phyloP scores from a whole-genome alignment of 2,329 filamentous ascomycete genomes.

The Cryphonectria japonica region DNA sequence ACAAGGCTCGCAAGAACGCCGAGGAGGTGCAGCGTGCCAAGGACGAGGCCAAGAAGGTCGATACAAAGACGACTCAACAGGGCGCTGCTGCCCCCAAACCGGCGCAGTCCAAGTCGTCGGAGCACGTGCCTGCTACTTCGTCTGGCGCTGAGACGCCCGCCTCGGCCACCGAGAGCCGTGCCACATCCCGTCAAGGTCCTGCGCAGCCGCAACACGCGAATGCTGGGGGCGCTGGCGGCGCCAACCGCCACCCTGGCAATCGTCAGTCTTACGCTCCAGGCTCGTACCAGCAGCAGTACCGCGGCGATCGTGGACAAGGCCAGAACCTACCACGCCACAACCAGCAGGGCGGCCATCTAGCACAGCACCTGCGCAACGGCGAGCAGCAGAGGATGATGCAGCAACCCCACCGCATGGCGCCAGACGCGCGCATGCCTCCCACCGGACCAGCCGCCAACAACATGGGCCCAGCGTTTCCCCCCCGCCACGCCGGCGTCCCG shows the following conservation, averaged over 20 bases:
- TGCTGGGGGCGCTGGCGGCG: constrained; percentile 32
- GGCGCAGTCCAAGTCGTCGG: constrained; percentile 45
- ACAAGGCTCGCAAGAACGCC: constrained; percentile 79
- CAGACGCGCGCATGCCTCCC: constrained; percentile 72
- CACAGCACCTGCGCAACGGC: constrained; percentile 47
- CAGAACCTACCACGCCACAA: constrained; percentile 37
- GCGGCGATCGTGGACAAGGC: constrained; percentile 49
- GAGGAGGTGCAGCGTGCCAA: constrained; percentile 55
- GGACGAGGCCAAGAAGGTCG: constrained; percentile 41
- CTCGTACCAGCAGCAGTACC: constrained; percentile 52
- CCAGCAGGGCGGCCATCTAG: constrained; percentile 48
- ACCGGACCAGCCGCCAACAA: constrained; percentile 71
- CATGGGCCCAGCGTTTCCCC: constrained; percentile 55
- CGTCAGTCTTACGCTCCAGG: constrained; percentile 54
- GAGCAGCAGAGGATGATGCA: constrained; percentile 56
- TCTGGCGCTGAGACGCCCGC: constrained; percentile 31
- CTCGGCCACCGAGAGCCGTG: constrained; percentile 34
- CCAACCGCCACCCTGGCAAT: constrained; percentile 51
- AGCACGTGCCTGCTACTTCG: constrained; percentile 32
- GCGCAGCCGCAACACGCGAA: constrained; percentile 35
- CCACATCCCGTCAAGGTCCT: constrained; percentile 35
- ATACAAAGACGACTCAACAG: constrained; percentile 56
- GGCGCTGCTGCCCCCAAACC: constrained; percentile 47
- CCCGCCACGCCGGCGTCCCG: constrained; percentile 55
- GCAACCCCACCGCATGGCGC: constrained; percentile 50